Base-by-base conservation (phyloP, 257 asterid species). In the Buddleja alternifolia region DNA sequence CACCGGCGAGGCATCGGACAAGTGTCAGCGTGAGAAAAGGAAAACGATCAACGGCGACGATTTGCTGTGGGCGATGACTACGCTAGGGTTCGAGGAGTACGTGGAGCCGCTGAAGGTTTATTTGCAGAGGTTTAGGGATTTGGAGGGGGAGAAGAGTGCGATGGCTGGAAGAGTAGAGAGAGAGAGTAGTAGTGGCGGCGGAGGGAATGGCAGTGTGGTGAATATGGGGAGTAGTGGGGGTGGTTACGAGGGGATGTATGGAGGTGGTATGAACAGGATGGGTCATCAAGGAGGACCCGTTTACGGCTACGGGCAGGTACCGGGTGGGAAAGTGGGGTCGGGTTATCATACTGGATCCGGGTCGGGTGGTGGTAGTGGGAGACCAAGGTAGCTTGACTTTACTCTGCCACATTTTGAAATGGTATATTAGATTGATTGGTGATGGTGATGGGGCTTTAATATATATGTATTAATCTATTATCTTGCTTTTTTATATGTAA, bases 1-100 rank as follows among this genome's bases (percentile, higher is more conserved):
- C 75, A 86, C 92, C 34, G 92, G 92, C 15, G 92, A 86, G 64
- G 92, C 92, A 4, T 86, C 92, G 10, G 92, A 86, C 64, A 86
- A 86, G 82, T 86, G 92, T 12, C 90, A 83, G 69, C 74, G 92
- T 1, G 90, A 86, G 80, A 86, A 86, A 80, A 55, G 92, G 3
- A 86, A 86, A 67, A 86, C 92, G 10, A 81, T 86, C 71, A 86
- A 85, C 80, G 92, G 88, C 45, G 91, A 85, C 75, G 91, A 85
- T 74, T 64, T 85, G 75, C 57, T 85, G 62, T 85, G 89, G 89
- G 92, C 89, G 72, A 85, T 85, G 92, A 86, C 92, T 11, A 86
- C 92, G 5, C 84, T 86, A 11, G 92, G 92, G 12, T 86, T 86
- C 64, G 92, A 86, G 79, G 88, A 86, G 6, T 86, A 86, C 69